Evolutionary conservation across 2,329 filamentous ascomycete genomes (phyloP), one percentile per base, ranked within the genome.

Genomic region (Dactylellina leptospora): DNA sequence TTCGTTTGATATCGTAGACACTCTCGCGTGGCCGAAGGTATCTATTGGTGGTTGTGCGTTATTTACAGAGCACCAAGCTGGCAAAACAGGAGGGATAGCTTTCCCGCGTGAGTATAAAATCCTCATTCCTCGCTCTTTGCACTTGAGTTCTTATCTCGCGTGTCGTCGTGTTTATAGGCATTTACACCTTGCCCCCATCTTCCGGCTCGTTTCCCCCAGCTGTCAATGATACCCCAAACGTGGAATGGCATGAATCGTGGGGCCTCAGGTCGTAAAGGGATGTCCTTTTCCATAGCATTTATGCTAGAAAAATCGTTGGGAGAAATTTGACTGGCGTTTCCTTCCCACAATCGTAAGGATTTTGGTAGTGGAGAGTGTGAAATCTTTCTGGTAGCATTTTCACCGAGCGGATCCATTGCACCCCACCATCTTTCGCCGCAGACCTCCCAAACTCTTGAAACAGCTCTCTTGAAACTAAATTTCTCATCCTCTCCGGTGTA

Each of bases 401-500:
- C 53, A 23, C 22, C 25, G 4, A 45, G 27, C 11, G 28, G 11
- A 25, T 27, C 38, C 4, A 62, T 51, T 8, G 51, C 59, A 27
- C 59, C 47, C 85, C 88, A 89, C 90, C 90, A 93, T 5, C 80
- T 83, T 36, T 82, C 83, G 16, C 89, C 86, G 78, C 90, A 93
- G 78, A 95, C 86, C 80, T 95, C 90, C 90, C 90, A 95, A 2
- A 95, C 81, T n/a, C 91, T 82, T 74, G 88, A 91, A 44, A 86
- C 83, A 1, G 90, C 91, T 22, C 91, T 84, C 79, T 91, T 91
- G 76, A 92, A 93, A 0, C 90, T 90, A 78, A 95, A 95, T 10
- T 86, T 83, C 79, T 93, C 90, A 78, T 93, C 91, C 78, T 93
- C 89, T 10, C 91, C 91, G 0, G 89, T 93, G 76, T 93, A 90